Evolutionary conservation across 1,139 yeast species (phyloP).

Genomic region (Casaregolazyma suthepensis): DNA sequence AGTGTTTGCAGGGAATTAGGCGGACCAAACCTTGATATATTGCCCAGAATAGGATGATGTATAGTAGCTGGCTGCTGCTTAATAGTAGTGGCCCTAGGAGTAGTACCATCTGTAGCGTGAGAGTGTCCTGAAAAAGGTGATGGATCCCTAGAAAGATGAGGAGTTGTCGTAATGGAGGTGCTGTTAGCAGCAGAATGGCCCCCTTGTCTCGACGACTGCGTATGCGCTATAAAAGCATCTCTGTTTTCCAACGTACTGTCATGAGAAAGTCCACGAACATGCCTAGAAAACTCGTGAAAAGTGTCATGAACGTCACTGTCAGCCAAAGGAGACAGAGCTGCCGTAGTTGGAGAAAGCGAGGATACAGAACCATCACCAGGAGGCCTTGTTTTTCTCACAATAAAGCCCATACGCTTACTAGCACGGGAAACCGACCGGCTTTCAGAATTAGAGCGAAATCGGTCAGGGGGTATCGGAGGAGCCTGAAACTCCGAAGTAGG

Average conservation of each 20-base stretch:
- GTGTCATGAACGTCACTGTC: constrained; percentile 1
- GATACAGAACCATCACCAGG: constrained; percentile 2
- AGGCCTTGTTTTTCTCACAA: constrained; percentile 21
- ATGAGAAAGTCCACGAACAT: constrained; percentile 20
- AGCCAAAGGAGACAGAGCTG: constrained; percentile 3
- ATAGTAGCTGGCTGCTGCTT: not conserved
- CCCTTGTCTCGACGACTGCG: not conserved
- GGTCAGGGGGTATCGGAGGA: constrained; percentile 24
- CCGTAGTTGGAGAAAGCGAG: constrained; percentile 8
- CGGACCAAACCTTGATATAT: not conserved
- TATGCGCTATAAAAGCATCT: not conserved
- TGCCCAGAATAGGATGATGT: not conserved
- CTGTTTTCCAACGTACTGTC: constrained; percentile 17
- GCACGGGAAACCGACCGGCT: constrained; percentile 49
- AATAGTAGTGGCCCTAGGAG: not conserved
- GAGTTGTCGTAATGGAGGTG: not conserved
- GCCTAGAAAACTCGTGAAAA: constrained; percentile 7
- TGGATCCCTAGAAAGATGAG: not conserved
- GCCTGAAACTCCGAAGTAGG: constrained; percentile 5
- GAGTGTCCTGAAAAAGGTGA: not conserved
- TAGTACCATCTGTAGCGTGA: not conserved
- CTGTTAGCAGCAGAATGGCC: not conserved
- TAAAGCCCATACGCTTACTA: constrained; percentile 30
- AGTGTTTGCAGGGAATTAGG: constrained; percentile 47
- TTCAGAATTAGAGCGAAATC: constrained; percentile 56